Conservation (phyloP, 2,329 filamentous ascomycete genomes). For the Fusarium sambucinum region DNA sequence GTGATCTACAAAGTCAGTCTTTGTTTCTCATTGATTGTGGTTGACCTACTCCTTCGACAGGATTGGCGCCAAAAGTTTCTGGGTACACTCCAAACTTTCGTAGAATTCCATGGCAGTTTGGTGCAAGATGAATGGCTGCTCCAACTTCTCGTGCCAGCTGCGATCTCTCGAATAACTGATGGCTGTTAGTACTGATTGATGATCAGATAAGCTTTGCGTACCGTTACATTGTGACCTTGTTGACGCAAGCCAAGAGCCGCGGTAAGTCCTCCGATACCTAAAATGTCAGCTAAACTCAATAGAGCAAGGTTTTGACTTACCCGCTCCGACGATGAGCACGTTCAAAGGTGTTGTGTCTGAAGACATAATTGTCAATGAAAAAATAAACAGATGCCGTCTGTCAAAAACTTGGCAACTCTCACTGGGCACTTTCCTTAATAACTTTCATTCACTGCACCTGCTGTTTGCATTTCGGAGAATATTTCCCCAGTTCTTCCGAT, state of each 20-base stretch:
- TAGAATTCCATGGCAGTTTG: constrained; percentile 71
- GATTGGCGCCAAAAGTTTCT: constrained; percentile 56
- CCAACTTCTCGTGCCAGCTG: constrained; percentile 67
- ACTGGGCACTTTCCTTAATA: constrained; percentile 7
- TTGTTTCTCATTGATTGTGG: too few species aligned
- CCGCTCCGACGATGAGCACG: constrained; percentile 43
- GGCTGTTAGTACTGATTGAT: constrained; percentile 1
- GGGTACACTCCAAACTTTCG: constrained; percentile 54
- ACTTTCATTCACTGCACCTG: not conserved
- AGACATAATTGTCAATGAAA: constrained; percentile 2
- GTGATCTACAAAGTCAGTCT: constrained; percentile 35
- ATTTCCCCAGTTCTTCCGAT: constrained; percentile 11
- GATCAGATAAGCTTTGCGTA: constrained; percentile 37
- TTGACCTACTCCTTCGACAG: constrained; percentile 46
- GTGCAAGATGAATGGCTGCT: constrained; percentile 71
- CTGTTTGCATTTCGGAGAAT: not conserved
- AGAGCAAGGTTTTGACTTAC: not conserved
- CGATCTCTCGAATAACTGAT: constrained; percentile 67
- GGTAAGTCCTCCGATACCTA: constrained; percentile 62
- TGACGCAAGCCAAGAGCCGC: constrained; percentile 63
- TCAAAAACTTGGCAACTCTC: not conserved
- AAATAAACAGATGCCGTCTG: too few species aligned
- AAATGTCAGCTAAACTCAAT: not conserved
- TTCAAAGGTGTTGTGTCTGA: constrained; percentile 22
- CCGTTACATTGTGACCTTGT: constrained; percentile 60